Conservation (phyloP, 192 early-diverging fungal species). For the Phycomyces blakesleeanus region DNA sequence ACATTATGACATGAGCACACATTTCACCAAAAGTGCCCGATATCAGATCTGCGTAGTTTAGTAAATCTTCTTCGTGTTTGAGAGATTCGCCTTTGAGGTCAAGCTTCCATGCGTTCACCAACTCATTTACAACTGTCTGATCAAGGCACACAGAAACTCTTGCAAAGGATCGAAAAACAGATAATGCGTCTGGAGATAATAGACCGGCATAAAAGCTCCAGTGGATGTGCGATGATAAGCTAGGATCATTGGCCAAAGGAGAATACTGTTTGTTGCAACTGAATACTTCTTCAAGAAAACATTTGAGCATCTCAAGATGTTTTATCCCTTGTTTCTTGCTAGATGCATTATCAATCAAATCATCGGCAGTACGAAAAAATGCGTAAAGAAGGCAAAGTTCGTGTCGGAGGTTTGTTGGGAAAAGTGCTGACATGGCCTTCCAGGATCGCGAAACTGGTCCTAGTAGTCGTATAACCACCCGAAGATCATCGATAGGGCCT, state of each 20-base stretch:
- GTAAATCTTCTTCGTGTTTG: conserved; percentile 20
- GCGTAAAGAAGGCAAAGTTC: conserved; percentile 23
- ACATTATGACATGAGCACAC: conserved; percentile 30
- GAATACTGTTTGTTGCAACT: not conserved
- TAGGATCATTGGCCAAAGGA: not conserved
- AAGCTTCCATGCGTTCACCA: conserved; percentile 22
- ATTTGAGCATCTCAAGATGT: conserved; percentile 10
- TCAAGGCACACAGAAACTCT: conserved; percentile 16
- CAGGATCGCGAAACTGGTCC: conserved; percentile 18
- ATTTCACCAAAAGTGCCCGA: conserved; percentile 30
- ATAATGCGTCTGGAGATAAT: conserved; percentile 2
- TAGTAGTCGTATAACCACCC: conserved; percentile 2
- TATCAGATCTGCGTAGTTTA: conserved; percentile 18
- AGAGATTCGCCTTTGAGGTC: conserved; percentile 15
- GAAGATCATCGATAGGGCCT: conserved; percentile 19
- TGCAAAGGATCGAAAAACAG: conserved; percentile 16
- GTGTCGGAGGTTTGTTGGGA: conserved; percentile 24
- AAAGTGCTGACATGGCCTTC: conserved; percentile 22
- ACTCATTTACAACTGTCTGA: conserved; percentile 12
- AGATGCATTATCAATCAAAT: conserved; percentile 16
- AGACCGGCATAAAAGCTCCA: conserved; percentile 16
- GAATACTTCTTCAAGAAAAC: conserved; percentile 2
- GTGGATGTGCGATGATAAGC: conserved; percentile 5
- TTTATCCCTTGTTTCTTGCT: conserved; percentile 3
- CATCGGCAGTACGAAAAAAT: conserved; percentile 28